These are phyloP conservation scores for Acer saccharum DNA, from an alignment of 345 rosid species.

Conservation along the genomic window DNA sequence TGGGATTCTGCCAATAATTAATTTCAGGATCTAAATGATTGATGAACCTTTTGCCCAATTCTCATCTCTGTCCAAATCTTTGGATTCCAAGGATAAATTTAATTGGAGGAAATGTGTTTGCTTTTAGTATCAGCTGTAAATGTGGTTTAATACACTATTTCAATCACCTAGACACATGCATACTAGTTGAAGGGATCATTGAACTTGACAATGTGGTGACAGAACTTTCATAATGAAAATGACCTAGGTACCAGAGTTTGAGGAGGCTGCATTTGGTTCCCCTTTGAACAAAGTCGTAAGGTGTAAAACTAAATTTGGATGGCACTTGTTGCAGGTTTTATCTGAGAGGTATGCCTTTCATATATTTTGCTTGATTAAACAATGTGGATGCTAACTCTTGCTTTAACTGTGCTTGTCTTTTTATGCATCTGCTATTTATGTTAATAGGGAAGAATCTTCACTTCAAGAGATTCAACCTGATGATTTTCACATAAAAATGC, in stretches of 20 bases:
- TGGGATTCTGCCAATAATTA: too few relatives aligned
- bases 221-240: slow-evolving; percentile 16
- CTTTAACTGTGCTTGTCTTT: slow-evolving; percentile 6
- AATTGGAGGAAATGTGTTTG: neutral
- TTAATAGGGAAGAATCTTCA: slow-evolving; percentile 48
- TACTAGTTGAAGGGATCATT: neutral
- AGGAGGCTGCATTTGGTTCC: slow-evolving; percentile 82
- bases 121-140: neutral
- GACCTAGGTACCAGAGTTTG: slow-evolving; percentile 84
- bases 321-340: slow-evolving; percentile 91
- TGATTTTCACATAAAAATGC: slow-evolving; percentile 72
- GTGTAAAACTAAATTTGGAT: slow-evolving; percentile 87
- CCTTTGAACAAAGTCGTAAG: slow-evolving; percentile 70
- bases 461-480: slow-evolving; percentile 66
- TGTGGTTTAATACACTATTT: neutral
- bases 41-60: neutral
- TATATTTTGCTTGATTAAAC: slow-evolving; percentile 4
- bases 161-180: neutral
- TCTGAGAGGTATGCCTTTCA: slow-evolving; percentile 71
- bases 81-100: neutral
- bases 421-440: slow-evolving; percentile 15
- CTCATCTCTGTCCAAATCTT: neutral
- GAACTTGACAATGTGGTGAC: slow-evolving; percentile 16
- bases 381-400: slow-evolving; percentile 6
- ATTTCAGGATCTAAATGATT: neutral